A percentile compares a stretch with the other conserved stretches of the same genome.
phyloP scores from a whole-genome alignment of 306 rosid species.

The Elaeagnus macrophylla region DNA sequence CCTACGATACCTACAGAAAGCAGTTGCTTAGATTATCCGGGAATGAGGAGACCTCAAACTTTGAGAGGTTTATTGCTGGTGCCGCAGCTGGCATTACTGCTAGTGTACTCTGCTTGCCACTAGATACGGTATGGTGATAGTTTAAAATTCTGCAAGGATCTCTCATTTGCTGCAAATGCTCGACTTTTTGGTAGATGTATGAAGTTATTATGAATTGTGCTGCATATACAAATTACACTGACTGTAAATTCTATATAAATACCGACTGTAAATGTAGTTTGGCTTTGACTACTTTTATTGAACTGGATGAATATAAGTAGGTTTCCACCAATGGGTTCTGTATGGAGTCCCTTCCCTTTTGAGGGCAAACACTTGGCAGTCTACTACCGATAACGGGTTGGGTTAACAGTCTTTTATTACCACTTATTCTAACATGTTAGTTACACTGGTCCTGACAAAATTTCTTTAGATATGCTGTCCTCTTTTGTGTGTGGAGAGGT shows the following conservation, averaged over 20 bases:
- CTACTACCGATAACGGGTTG: too few species aligned
- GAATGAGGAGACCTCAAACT: constrained; percentile 65
- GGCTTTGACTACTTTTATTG: too few species aligned
- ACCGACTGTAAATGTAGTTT: too few species aligned
- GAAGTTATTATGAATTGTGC: background rate
- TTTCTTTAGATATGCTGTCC: background rate
- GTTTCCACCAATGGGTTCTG: too few species aligned
- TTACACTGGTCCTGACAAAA: background rate
- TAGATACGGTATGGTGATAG: constrained; percentile 68
- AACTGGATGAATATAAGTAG: too few species aligned
- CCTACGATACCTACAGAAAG: constrained; percentile 86
- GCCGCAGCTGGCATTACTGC: constrained; percentile 96
- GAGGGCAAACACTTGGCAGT: too few species aligned
- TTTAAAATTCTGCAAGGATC: constrained; percentile 5
- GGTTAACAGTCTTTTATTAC: background rate
- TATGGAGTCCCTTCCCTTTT: too few species aligned
- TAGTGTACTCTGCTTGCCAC: constrained; percentile 72
- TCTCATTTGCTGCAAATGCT: constrained; percentile 1
- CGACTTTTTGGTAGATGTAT: constrained; percentile 1
- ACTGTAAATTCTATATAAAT: too few species aligned
- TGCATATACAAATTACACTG: too few species aligned
- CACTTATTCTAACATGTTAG: background rate
- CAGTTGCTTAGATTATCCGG: constrained; percentile 61
- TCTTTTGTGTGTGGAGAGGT: background rate
- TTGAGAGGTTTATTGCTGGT: constrained; percentile 92